Base-by-base conservation (phyloP, 306 rosid species). In the Senna siamea region DNA sequence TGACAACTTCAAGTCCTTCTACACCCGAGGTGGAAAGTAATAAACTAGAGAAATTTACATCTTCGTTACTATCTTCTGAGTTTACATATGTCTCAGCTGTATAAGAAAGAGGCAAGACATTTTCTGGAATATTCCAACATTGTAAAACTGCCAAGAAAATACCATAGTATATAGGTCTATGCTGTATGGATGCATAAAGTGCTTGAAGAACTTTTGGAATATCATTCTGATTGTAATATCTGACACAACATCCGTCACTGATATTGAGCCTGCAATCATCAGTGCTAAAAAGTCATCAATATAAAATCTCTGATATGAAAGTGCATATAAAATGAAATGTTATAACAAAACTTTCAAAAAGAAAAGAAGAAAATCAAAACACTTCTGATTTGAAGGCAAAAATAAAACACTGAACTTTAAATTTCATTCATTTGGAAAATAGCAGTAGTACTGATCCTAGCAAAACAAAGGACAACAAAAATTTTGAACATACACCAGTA, bases 401-500 rank as follows among this genome's bases (percentile, higher is more conserved):
- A 66, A 56, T 28, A 64, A 70, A 30, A 44, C 48, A 60, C 66
- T 53, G 67, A 51, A 80, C 59, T 57, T 15, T 73, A 74, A 77
- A 46, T 66, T 54, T 74, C 65, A 60, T 50, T 52, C 22, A 41
- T 20, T 51, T 66, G 12, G 74, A 77, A 74, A 52, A 14, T 56
- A 56, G 69, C 18, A 58, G 51, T 26, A 76, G 41, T 30, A 73
- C 66, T 60, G 34, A 73, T 71, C 69, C 79, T 62, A 50, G 59
- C 23, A 58, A 56, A 55, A 41, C 46, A 63, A 40, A 62, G 46
- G 54, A 63, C 60, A 69, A 79, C 26, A 70, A 77, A 79, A 84
- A 78, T 77, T 67, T 47, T 76, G 85, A 78, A 90, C 98, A 79
- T 95, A 95, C 99, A 95, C 96, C 79, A 95, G 80, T 75, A 95